Evolutionary conservation across 2,329 filamentous ascomycete genomes (phyloP).

Genomic region (Huntiella decipiens): DNA sequence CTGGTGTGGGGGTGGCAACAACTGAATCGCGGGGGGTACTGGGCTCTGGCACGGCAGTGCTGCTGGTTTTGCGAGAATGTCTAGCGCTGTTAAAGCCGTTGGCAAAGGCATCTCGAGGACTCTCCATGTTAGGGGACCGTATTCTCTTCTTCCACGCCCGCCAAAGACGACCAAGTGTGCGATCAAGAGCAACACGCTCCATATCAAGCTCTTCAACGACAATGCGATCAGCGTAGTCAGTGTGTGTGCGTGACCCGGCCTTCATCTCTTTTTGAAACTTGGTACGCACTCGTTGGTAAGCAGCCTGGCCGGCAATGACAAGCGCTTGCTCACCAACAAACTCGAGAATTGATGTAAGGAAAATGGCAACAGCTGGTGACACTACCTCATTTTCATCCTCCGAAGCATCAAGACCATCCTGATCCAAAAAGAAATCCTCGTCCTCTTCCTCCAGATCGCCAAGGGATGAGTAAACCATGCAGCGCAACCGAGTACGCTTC

Average conservation of each 20-base stretch:
- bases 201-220: constrained; percentile 83
- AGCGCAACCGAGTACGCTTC: constrained; percentile 80
- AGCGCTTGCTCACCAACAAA: constrained; percentile 84
- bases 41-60: constrained; percentile 12
- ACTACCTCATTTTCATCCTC: constrained; percentile 49
- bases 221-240: constrained; percentile 42
- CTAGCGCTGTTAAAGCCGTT: constrained; percentile 4
- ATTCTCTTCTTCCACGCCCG: constrained; percentile 84
- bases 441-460: constrained; percentile 97
- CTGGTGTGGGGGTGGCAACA: constrained; percentile 11
- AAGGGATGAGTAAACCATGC: constrained; percentile 95
- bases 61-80: constrained; percentile 17
- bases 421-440: constrained; percentile 71
- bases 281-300: constrained; percentile 46
- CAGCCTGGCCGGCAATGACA: constrained; percentile 69
- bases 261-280: constrained; percentile 41
- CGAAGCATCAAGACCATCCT: constrained; percentile 49
- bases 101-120: constrained; percentile 25
- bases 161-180: constrained; percentile 78
- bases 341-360: constrained; percentile 84
- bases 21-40: constrained; percentile 8
- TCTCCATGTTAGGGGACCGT: constrained; percentile 34
- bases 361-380: constrained; percentile 84
- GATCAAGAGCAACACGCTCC: constrained; percentile 79
- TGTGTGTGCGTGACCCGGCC: constrained; percentile 27